Evolutionary conservation across 163 green algal species (phyloP).

Genomic region (Volvox carteri): DNA sequence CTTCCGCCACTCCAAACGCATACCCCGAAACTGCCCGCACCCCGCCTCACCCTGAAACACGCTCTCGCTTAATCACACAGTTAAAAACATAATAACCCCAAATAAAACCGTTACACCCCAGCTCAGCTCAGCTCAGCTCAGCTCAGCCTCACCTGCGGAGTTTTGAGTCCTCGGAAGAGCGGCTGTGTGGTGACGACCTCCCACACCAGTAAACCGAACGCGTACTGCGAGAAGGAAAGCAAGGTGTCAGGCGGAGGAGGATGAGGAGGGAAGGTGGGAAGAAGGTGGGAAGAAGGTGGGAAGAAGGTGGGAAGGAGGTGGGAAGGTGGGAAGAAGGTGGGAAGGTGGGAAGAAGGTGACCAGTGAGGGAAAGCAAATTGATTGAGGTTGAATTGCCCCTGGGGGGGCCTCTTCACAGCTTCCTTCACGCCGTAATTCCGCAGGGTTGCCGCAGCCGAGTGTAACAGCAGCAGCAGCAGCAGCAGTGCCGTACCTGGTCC

Average conservation of each 20-base stretch:
- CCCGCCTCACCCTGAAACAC: too few species aligned
- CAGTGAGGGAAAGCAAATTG: not conserved
- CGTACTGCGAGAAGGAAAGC: conserved; percentile 27
- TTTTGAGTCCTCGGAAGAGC: conserved; percentile 32
- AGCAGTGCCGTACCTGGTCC: conserved; percentile 13
- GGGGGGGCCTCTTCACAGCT: too few species aligned
- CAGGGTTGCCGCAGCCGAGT: not conserved
- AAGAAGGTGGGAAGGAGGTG: too few species aligned
- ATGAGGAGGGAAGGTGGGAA: not conserved
- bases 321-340: too few species aligned
- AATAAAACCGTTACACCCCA: not conserved
- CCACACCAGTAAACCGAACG: conserved; percentile 40
- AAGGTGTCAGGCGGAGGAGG: not conserved
- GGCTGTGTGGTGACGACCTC: conserved; percentile 40
- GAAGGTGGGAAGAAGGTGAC: not conserved
- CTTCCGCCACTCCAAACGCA: too few species aligned
- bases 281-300: not conserved
- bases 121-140: not conserved
- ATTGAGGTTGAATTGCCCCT: not conserved
- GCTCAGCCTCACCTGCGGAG: not conserved
- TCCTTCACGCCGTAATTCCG: too few species aligned
- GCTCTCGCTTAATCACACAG: not conserved
- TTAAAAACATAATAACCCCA: not conserved
- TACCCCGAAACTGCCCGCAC: too few species aligned
- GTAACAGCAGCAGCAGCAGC: too few species aligned